Percentiles rank a stretch among this genome's conserved stretches.
Conservation (phyloP, 139 green algal species). For the Chlamydomonas applanata region DNA sequence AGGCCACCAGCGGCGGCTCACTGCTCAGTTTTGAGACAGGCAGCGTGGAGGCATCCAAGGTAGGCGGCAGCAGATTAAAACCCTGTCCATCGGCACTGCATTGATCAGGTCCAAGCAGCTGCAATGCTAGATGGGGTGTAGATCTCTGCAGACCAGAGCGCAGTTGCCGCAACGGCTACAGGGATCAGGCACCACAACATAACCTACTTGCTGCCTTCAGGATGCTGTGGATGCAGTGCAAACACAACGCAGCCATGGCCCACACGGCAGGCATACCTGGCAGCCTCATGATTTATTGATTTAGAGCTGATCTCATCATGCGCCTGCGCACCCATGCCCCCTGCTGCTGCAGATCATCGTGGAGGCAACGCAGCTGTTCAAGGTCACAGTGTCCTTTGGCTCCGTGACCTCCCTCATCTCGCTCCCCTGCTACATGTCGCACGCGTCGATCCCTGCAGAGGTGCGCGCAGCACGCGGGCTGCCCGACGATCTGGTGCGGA, state of each 20-base stretch:
- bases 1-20: conserved; percentile 68
- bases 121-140: background rate
- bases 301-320: too few relatives aligned
- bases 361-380: conserved; percentile 87
- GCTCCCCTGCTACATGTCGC: conserved; percentile 98
- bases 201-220: too few relatives aligned
- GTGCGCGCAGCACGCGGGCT: conserved; percentile 86
- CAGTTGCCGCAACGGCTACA: too few relatives aligned
- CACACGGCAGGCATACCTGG: too few relatives aligned
- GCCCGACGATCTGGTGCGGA: conserved; percentile 93
- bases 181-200: too few relatives aligned
- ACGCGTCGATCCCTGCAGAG: conserved; percentile 85
- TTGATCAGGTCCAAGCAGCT: too few relatives aligned
- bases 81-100: background rate
- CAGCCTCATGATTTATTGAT: too few relatives aligned
- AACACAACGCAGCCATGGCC: too few relatives aligned
- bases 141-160: too few relatives aligned
- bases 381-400: conserved; percentile 92
- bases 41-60: conserved; percentile 57
- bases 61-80: conserved; percentile 5
- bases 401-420: conserved; percentile 85
- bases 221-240: too few relatives aligned
- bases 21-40: conserved; percentile 87
- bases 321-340: too few relatives aligned
- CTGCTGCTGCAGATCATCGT: conserved; percentile 58